Base-by-base conservation (phyloP, 192 early-diverging fungal species). In the Backusella parvicylindrica region DNA sequence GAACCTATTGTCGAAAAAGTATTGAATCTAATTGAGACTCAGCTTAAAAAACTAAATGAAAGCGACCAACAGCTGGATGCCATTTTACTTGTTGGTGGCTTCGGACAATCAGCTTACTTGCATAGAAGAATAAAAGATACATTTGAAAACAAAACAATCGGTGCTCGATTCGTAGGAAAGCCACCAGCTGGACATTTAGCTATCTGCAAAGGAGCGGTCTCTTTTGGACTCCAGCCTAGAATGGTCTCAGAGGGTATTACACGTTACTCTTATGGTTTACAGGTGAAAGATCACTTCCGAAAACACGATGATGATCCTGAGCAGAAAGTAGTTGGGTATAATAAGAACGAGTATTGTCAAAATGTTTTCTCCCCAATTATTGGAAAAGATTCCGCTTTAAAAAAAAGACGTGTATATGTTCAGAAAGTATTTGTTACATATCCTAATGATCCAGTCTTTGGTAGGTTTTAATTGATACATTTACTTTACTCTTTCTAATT, bases 31-130 rank as follows among this genome's bases (percentile, higher is more conserved):
- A 84, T 86, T 43, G 81, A 86, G 16, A 81, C 78, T 18, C 85
- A 86, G 68, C 67, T 86, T 43, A 67, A 47, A 23, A 79, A 84
- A 75, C 73, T 81, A n/a, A 75, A 75, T 36, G 36, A 37, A 37
- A 7, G 36, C 7, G 36, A 37, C 2, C 36, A 7, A 2, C 73
- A 78, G 18, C 77, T 82, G 31, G 76, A 81, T 21, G 84, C 84
- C 38, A 83, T 87, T 28, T 82, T 87, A 50, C 73, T 87, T 67
- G 86, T 85, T 6, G 86, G 86, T 70, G 86, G 85, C 16, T 88
- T 88, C 36, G 81, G 83, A 31, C 84, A 84, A 21, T 86, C 83
- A 56, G 82, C 81, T 70, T 88, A 88, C 63, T 75, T 88, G 31
- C 80, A 79, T 64, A 78, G 72, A 49, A 82, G 80, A 49, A 76